A percentile compares a stretch with the other conserved stretches of the same genome.
These are phyloP conservation scores for Physcomitrium patens DNA, from an alignment of 225 moss, liverwort and hornwort genomes.

Conservation along the genomic window DNA sequence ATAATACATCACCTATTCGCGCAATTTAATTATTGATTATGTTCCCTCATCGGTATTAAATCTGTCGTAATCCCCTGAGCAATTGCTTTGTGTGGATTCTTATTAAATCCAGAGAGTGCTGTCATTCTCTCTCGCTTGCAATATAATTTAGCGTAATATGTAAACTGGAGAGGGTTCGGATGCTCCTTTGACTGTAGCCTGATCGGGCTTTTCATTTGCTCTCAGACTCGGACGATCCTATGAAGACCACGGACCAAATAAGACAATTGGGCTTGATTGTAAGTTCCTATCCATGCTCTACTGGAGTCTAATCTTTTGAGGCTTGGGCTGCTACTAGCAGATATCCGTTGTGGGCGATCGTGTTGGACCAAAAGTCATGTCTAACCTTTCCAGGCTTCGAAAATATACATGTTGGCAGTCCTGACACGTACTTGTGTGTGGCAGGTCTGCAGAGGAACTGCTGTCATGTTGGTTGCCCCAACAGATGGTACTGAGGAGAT, in stretches of 20 bases:
- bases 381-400: neutral
- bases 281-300: constrained; percentile 36
- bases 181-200: neutral
- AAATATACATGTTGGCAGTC: constrained; percentile 1
- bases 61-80: neutral
- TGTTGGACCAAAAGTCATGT: neutral
- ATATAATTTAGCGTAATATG: neutral
- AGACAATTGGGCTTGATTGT: constrained; percentile 92
- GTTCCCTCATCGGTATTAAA: neutral
- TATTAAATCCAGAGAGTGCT: no score
- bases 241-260: constrained; percentile 89
- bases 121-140: no score
- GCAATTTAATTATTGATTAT: neutral
- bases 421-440: constrained; percentile 32
- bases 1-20: neutral
- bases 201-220: constrained; percentile 29
- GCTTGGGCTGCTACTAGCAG: constrained; percentile 7
- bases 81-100: neutral
- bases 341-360: neutral
- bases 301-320: neutral
- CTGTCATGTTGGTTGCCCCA: constrained; percentile 96
- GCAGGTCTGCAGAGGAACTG: constrained; percentile 97
- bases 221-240: constrained; percentile 91
- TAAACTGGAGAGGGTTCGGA: neutral
- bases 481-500: constrained; percentile 98